Evolutionary conservation across 306 rosid genomes (phyloP).

Genomic region (Lagenaria siceraria): DNA sequence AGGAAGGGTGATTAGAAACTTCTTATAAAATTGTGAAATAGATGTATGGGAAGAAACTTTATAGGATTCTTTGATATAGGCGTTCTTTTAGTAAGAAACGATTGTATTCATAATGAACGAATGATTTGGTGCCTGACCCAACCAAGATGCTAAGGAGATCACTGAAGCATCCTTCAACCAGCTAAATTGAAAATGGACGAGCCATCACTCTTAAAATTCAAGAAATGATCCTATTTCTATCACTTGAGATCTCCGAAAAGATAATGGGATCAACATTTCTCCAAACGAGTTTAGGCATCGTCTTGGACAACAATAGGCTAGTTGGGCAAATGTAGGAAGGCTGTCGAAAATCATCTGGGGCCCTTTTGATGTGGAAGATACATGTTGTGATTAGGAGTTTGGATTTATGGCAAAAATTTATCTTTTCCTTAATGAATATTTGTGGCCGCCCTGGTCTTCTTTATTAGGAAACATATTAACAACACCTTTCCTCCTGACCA

Average conservation of each 20-base stretch:
- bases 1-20: not conserved
- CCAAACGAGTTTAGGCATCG: not conserved
- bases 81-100: not conserved
- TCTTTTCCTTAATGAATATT: not conserved
- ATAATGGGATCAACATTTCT: not conserved
- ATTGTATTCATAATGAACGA: not conserved
- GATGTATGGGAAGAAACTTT: not conserved
- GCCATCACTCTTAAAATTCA: not conserved
- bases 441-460: not conserved
- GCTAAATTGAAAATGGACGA: not conserved
- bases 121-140: not conserved
- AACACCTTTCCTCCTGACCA: not conserved
- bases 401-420: not conserved
- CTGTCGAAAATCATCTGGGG: not conserved
- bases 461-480: not conserved
- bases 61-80: not conserved
- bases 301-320: not conserved
- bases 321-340: not conserved
- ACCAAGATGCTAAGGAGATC: not conserved
- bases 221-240: not conserved
- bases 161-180: not conserved
- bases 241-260: not conserved
- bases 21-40: not conserved
- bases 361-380: not conserved
- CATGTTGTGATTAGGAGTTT: not conserved